These are phyloP conservation scores for Mortierella sp. DNA, from an alignment of 371 early-diverging fungal species.

Conservation along the genomic window DNA sequence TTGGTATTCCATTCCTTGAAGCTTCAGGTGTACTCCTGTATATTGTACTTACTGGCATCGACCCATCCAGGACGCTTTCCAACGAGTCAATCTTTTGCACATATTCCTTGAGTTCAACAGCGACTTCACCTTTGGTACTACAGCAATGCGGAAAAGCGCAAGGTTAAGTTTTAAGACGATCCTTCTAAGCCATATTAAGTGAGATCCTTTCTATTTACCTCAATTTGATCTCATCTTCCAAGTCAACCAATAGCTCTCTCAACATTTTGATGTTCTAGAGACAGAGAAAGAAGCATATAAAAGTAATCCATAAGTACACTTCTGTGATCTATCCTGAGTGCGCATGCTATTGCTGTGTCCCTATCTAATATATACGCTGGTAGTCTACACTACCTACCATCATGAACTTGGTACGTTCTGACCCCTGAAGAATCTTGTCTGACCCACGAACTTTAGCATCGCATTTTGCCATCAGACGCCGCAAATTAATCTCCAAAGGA, in stretches of 20 bases:
- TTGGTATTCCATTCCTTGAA: not conserved
- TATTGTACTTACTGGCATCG: slow-evolving; percentile 16
- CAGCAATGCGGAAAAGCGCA: not conserved
- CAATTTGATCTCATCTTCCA: slow-evolving; percentile 30
- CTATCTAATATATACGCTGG: not conserved
- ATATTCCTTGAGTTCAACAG: slow-evolving; percentile 20
- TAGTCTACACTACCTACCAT: slow-evolving; percentile 29
- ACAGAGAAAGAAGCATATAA: not conserved
- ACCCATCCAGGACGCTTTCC: slow-evolving; percentile 13
- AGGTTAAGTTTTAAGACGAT: not conserved
- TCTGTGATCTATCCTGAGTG: too few relatives aligned
- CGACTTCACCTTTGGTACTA: not conserved
- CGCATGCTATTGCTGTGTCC: not conserved
- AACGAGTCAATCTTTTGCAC: slow-evolving; percentile 29
- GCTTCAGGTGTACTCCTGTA: not conserved
- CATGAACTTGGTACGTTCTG: slow-evolving; percentile 31
- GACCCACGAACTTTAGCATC: slow-evolving; percentile 29
- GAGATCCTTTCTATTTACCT: not conserved
- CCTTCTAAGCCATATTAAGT: too few relatives aligned
- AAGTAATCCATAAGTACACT: not conserved
- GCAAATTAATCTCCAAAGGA: slow-evolving; percentile 34
- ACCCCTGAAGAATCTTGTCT: slow-evolving; percentile 43
- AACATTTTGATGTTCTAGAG: slow-evolving; percentile 38
- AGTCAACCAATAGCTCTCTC: slow-evolving; percentile 28
- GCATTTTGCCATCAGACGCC: slow-evolving; percentile 50